Evolutionary conservation across 805 yeast species (phyloP).

Genomic region (Ascoidea tarda): DNA sequence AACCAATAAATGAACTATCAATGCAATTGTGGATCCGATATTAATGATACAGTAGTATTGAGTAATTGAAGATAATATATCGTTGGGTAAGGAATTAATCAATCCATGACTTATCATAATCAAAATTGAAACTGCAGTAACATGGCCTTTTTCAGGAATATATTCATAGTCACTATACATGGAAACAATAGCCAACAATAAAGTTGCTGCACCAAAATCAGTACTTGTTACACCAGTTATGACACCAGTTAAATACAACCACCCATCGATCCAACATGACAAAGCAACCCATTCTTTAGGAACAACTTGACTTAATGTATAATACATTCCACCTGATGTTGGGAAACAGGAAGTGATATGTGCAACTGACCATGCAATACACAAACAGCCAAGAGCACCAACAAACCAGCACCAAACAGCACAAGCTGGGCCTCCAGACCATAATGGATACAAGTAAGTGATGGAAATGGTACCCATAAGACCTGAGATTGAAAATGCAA

Average conservation of each 20-base stretch:
- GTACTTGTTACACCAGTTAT: conserved; percentile 37
- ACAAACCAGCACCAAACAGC: conserved; percentile 51
- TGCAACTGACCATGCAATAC: conserved; percentile 24
- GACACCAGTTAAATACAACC: conserved; percentile 29
- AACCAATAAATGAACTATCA: conserved; percentile 39
- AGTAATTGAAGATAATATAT: conserved; percentile 32
- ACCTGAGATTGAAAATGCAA: conserved; percentile 53
- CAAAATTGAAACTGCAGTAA: conserved; percentile 37
- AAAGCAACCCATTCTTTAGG: conserved; percentile 35
- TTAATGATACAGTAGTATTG: conserved; percentile 36
- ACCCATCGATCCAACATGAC: conserved; percentile 39
- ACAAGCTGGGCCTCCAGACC: conserved; percentile 50
- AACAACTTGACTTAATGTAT: conserved; percentile 26
- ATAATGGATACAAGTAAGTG: conserved; percentile 30
- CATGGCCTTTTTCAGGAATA: conserved; percentile 21
- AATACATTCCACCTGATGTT: conserved; percentile 33
- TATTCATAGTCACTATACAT: conserved; percentile 19
- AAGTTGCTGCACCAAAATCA: conserved; percentile 36
- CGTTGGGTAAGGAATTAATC: conserved; percentile 37
- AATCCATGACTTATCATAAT: conserved; percentile 32
- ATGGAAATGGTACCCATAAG: conserved; percentile 49
- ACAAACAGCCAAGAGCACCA: conserved; percentile 37
- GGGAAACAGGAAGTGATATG: conserved; percentile 34
- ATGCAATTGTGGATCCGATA: conserved; percentile 32
- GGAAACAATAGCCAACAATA: conserved; percentile 30